Base-by-base conservation (phyloP, 2,329 filamentous ascomycete species). In the Cryphonectria naterciae region DNA sequence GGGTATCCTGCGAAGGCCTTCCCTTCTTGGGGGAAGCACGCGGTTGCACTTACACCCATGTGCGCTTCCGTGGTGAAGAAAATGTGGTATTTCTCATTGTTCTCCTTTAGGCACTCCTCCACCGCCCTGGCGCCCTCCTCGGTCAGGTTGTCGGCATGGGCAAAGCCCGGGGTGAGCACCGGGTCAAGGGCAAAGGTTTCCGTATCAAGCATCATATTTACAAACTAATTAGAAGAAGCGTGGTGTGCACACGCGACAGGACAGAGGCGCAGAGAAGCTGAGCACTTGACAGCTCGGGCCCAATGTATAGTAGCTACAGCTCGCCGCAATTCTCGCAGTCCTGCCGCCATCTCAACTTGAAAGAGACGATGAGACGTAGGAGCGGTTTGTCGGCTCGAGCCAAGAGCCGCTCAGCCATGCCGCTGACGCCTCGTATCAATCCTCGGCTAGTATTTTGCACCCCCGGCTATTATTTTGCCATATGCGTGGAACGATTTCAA, bases 51-150 rank as follows among this genome's bases (percentile, higher is more conserved):
- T 67, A 67, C 65, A 8, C 65, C 65, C 65, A 67, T 67, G 65
- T 67, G 65, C 8, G 46, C 65, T 67, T 67, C 65, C 35, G 46
- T 67, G 43, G 65, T 67, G 65, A 67, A 67, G 46, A 67, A 67
- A 19, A 67, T 67, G n/a, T 67, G 65, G 32, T 54, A 67, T 58
- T 67, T 67, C 43, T 67, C 65, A 41, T 67, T 67, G 65, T 67
- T 67, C 46, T 67, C 65, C 46, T 54, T 52, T 22, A 67, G 65
- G 37, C 46, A 58, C 28, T 67, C 65, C 46, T 67, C 65, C 46
- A 15, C 28, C 32, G 49, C 46, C 46, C 46, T 37, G 32, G 65
- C 65, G 46, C 65, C 46, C 28, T 67, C 65, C 43, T 67, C 28
- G 2, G 65, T 67, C 46, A 67, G 32, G 49, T 67, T 67, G 65